Evolutionary conservation across 106 monocot species (phyloP), one percentile per base, ranked within the genome.

Genomic region (Dioscorea alata): DNA sequence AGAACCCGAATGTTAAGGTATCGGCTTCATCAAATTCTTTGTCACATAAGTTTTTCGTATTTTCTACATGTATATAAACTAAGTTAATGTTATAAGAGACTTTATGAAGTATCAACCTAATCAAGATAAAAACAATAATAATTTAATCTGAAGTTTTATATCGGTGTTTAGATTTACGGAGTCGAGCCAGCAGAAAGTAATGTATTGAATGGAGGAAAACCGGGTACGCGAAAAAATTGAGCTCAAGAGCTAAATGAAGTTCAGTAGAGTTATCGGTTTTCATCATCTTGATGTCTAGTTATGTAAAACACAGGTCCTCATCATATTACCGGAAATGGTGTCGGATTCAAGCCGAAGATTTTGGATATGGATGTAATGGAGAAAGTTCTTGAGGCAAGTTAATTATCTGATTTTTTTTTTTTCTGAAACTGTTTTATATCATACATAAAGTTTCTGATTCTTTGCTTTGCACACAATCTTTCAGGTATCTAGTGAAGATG

Each of bases 351-450:
- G 69, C 96, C 96, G 4, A 78, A 83, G 63, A 96, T 96, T 69
- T 69, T 96, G 63, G 92, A 96, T 68, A 82, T 92, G 96, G 96
- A 96, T 82, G 77, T 96, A 31, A 96, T 96, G 96, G 92, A 96
- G 33, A 84, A 80, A 72, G 96, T 96, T 50, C 76, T 96, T 48
- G 96, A 96, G 92, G 96, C 74, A 72, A 73, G 65, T 12, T 60
- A 12, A 13, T 20, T 20, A 49, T 19, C 42, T 18, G 28, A 28
- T 28, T 9, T 50, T 49, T 20, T 17, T 23, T 50, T 20, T 19
- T 8, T 67, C 50, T 42, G 42, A 42, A 42, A 42, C 1, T 8
- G 10, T 42, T 6, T 42, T 0, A 42, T 42, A 50, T 3, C 0
- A 50, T 50, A n/a, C 6, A 64, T 17, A 33, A 35, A 13, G 8